These are phyloP conservation scores for Stentor coeruleus DNA, from an alignment of 73 alveolate species.

Conservation along the genomic window DNA sequence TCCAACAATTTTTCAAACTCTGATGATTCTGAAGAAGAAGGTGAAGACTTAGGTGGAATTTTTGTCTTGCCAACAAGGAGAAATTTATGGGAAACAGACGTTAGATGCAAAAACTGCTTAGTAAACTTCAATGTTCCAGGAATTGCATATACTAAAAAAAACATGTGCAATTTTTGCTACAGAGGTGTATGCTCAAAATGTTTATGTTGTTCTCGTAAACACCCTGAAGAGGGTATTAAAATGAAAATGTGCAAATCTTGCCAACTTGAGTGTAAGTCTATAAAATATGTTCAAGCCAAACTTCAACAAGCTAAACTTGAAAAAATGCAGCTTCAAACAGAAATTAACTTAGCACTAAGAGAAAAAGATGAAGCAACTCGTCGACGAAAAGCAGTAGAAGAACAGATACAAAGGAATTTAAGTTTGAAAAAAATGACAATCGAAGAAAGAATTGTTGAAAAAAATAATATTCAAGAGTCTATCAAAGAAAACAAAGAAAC, in stretches of 20 bases:
- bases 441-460: no score
- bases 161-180: slow-evolving; percentile 4
- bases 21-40: not conserved
- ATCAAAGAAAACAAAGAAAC: no score
- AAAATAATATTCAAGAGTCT: no score
- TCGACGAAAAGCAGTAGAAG: not conserved
- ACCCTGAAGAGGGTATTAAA: not conserved
- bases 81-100: not conserved
- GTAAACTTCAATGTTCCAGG: not conserved
- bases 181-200: slow-evolving; percentile 3
- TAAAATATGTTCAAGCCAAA: not conserved
- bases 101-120: not conserved
- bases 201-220: not conserved
- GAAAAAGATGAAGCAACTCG: not conserved
- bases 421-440: no score
- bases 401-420: no score
- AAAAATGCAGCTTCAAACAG: not conserved
- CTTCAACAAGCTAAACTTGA: not conserved
- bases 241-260: slow-evolving; percentile 17
- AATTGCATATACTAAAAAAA: not conserved
- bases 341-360: not conserved
- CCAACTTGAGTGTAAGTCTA: not conserved
- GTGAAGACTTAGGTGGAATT: not conserved
- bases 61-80: not conserved
- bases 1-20: no score